Evolutionary conservation across 805 yeast genomes (phyloP).

Genomic region (Candida koratica): DNA sequence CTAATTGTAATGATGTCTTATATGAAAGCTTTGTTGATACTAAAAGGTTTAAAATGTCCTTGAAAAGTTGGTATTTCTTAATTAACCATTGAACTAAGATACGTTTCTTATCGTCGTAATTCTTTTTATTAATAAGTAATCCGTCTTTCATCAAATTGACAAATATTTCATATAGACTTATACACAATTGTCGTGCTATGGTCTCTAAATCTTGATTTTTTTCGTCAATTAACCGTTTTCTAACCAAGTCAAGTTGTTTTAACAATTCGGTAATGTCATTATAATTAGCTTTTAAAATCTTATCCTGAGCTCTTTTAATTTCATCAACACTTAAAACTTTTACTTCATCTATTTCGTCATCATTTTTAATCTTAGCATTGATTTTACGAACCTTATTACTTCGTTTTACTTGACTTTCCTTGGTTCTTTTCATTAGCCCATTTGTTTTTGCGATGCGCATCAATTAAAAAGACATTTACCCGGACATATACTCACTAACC

Average conservation of each 20-base stretch:
- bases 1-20: constrained; percentile 50
- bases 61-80: constrained; percentile 53
- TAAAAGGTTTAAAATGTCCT: constrained; percentile 39
- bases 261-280: constrained; percentile 52
- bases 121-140: constrained; percentile 31
- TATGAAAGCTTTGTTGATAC: constrained; percentile 39
- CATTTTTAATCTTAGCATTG: neutral
- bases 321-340: constrained; percentile 17
- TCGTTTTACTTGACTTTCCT: constrained; percentile 6
- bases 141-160: constrained; percentile 44
- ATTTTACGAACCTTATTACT: constrained; percentile 6
- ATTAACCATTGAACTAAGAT: constrained; percentile 61
- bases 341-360: neutral
- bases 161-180: constrained; percentile 46
- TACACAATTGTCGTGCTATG: constrained; percentile 38
- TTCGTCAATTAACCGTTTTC: constrained; percentile 15
- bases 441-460: constrained; percentile 7
- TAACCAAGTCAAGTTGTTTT: constrained; percentile 30
- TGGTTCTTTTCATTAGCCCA: too few species aligned
- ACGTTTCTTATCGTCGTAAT: constrained; percentile 42
- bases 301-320: constrained; percentile 22
- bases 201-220: constrained; percentile 24
- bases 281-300: constrained; percentile 42
- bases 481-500: constrained; percentile 9
- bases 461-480: constrained; percentile 8